These are phyloP conservation scores for Trichoderma semiorbis DNA, from an alignment of 2,329 filamentous ascomycete species.

Conservation along the genomic window DNA sequence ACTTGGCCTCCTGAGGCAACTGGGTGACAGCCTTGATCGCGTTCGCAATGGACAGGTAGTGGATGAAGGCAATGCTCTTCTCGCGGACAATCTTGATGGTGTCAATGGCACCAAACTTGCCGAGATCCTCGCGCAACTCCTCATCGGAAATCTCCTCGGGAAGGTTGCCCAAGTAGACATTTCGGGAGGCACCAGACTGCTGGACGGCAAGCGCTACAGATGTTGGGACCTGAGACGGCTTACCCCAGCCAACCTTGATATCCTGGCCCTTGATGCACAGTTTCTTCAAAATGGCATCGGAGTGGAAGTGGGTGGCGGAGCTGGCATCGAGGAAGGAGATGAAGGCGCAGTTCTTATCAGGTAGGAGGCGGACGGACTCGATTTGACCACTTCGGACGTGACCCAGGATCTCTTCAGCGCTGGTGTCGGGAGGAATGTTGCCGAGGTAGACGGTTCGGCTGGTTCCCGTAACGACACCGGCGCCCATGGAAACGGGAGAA, in stretches of 20 bases:
- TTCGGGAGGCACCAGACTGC: conserved; percentile 93
- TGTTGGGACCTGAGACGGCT: conserved; percentile 95
- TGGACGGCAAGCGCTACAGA: conserved; percentile 97
- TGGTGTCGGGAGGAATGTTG: conserved; percentile 97
- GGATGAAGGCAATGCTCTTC: conserved; percentile 96
- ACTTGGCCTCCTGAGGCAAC: conserved; percentile 92
- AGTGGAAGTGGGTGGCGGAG: conserved; percentile 98
- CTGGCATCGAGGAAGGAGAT: conserved; percentile 98
- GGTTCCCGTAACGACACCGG: conserved; percentile 81
- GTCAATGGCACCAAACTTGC: conserved; percentile 94
- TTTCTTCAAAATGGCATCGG: conserved; percentile 99
- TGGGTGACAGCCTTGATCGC: conserved; percentile 98
- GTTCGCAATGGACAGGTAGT: conserved; percentile 95
- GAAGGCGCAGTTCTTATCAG: conserved; percentile 99
- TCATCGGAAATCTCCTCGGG: conserved; percentile 88
- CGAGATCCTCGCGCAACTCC: conserved; percentile 88
- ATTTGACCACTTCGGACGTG: conserved; percentile 97
- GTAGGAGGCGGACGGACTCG: conserved; percentile 93
- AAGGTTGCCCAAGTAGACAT: conserved; percentile 93
- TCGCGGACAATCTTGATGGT: conserved; percentile 97
- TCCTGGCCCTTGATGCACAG: conserved; percentile 97
- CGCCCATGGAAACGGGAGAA: conserved; percentile 70
- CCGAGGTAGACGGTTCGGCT: conserved; percentile 96
- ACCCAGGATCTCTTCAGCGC: conserved; percentile 91
- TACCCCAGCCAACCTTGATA: conserved; percentile 99